Evolutionary conservation across 2,329 filamentous ascomycete species (phyloP), one percentile per base, ranked within the genome.

Genomic region (Ophiostoma sp.): DNA sequence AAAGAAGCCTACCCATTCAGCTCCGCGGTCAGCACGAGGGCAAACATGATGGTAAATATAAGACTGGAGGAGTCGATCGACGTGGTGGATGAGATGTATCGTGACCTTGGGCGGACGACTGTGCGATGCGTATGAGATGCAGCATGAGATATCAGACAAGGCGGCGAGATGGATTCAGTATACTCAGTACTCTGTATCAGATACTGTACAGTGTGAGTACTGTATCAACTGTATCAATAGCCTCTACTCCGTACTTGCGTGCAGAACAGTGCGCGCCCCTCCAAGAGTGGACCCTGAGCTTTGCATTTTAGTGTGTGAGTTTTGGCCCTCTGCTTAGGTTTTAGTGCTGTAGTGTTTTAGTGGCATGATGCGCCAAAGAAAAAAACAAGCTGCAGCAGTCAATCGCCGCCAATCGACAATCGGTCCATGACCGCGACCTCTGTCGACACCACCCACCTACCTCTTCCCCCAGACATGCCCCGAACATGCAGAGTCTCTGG

Each of bases 401-500:
- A 20, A 62, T 35, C 57, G 57, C 17, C 48, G 20, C 10, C 20
- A n/a, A n/a, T n/a, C n/a, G 17, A 27, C 54, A 54, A 54, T 31
- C 20, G 10, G 7, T 7, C 52, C 39, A 41, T 10, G 39, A 41
- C 39, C 44, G 6, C 44, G 44, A n/a, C 44, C 48, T n/a, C n/a
- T 31, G 11, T 35, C 31, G 15, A n/a, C 31, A 35, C 27, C 31
- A n/a, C 52, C 57, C 20, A 44, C 6, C 17, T 10, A 4, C 35
- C 33, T 23, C 57, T 3, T 15, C 20, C 17, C 33, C 44, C 52
- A 62, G 72, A 74, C 70, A 81, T 81, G 81, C 77, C 73, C 76
- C 76, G 74, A 80, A 77, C 76, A 93, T 93, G 90, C 87, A 87
- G 79, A 83, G 84, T 73, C 78, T 92, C 74, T 90, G 89, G 88